Evolutionary conservation across 208 protist species (phyloP).

Genomic region (Acanthamoeba royreba): DNA sequence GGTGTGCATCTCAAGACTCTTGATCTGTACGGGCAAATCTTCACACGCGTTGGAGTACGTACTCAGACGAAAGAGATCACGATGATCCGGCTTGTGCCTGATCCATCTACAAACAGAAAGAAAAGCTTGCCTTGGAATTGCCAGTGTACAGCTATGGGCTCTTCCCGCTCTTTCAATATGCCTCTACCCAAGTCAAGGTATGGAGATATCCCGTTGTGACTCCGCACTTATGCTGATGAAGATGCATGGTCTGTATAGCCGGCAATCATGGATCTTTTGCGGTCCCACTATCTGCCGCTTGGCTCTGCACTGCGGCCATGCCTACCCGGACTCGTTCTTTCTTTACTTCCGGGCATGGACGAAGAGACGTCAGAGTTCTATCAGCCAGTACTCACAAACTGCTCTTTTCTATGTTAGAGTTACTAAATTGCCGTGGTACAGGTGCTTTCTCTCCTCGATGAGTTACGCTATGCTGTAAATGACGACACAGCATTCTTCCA

Average conservation of each 20-base stretch:
- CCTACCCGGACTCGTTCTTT: constrained; percentile 61
- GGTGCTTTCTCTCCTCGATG: constrained; percentile 38
- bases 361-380: constrained; percentile 66
- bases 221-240: no score
- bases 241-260: no score
- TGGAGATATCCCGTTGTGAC: no score
- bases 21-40: constrained; percentile 71
- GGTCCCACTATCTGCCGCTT: constrained; percentile 63
- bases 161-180: constrained; percentile 71
- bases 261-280: no score
- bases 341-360: constrained; percentile 67
- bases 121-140: constrained; percentile 66
- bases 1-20: constrained; percentile 74
- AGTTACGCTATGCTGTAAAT: constrained; percentile 19
- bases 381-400: not conserved
- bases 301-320: constrained; percentile 43
- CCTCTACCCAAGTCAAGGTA: constrained; percentile 67
- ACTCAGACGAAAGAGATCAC: no score
- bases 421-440: not conserved
- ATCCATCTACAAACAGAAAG: constrained; percentile 27
- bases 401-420: not conserved
- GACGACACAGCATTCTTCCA: constrained; percentile 44
- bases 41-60: constrained; percentile 60
- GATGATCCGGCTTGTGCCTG: no score
- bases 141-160: constrained; percentile 68